Evolutionary conservation across 352 stramenopile genomes (phyloP), one percentile per base, ranked within the genome.

Genomic region (Phytophthora ramorum): DNA sequence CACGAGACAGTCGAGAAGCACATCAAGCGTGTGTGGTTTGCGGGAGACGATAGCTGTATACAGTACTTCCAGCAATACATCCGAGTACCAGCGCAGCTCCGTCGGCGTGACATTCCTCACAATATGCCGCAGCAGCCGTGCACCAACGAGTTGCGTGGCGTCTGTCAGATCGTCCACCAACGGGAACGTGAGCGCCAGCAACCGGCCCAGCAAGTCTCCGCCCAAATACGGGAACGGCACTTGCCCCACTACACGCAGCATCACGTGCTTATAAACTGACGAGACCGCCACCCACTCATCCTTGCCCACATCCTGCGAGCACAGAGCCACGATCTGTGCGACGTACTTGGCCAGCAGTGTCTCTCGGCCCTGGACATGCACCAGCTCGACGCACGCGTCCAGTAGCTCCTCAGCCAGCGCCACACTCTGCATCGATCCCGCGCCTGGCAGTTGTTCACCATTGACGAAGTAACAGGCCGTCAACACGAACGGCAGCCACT

Each of bases 61-160:
- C 7, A 96, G 59, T n/a, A 92, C 83, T 40, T 95, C 81, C 12
- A 95, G 64, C 12, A 96, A 50, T 9, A 94, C 73, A 45, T 96
- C 81, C 13, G 73, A 69, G 61, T 94, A 94, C 88, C 88, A 96
- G 14, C 83, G 83, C 54, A 96, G 59, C 69, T 96, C 88, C 0
- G 86, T 93, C 0, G 72, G 47, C 0, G 86, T 95, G 19, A 90
- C 80, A 38, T 86, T 83, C 5, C 64, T 38, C 0, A 91, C 71
- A 45, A 95, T 71, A 57, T 93, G 88, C 24, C 60, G 68, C 41
- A 96, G 64, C 38, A 96, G 68, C 14, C 61, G 59, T 9, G 81
- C 81, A 4, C 88, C 88, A 35, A 92, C 71, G 17, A 79, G 53
- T 35, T 95, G 86, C 2, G 83, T 89, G 13, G 75, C 54, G 46